phyloP scores from a whole-genome alignment of 2,329 filamentous ascomycete genomes.

The Aspergillus terreus region DNA sequence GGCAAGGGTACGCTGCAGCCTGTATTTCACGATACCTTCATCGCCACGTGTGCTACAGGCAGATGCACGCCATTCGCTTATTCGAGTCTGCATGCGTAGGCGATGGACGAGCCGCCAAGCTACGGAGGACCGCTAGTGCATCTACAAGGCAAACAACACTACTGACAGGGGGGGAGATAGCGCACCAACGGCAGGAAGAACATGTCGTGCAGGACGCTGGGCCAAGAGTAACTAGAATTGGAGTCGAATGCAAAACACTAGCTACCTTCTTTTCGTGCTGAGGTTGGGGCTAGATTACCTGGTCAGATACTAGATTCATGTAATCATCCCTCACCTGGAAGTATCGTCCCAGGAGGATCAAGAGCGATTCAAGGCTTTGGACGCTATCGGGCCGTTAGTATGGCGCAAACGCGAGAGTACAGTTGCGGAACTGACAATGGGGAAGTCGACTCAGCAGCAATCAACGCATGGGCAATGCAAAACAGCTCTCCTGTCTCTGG shows the following conservation, averaged over 20 bases:
- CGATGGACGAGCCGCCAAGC: too few relatives aligned
- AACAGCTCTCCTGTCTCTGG: not conserved
- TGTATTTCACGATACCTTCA: too few relatives aligned
- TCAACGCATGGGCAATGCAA: not conserved
- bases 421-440: not conserved
- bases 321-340: constrained; percentile 30
- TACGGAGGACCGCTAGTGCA: too few relatives aligned
- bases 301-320: constrained; percentile 19
- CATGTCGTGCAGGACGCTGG: too few relatives aligned
- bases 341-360: constrained; percentile 19
- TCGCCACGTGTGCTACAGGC: too few relatives aligned
- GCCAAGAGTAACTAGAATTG: not conserved
- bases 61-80: too few relatives aligned
- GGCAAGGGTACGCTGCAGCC: too few relatives aligned
- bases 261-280: not conserved
- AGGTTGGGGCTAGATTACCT: constrained; percentile 6
- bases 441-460: not conserved
- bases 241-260: not conserved
- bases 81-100: too few relatives aligned
- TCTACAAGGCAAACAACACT: too few relatives aligned
- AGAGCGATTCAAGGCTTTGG: constrained; percentile 2
- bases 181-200: too few relatives aligned
- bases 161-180: too few relatives aligned
- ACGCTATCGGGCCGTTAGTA: not conserved
- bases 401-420: not conserved